Percentiles rank a stretch among this genome's conserved stretches.
Evolutionary conservation across 2,329 filamentous ascomycete species (phyloP).

Genomic region (Periconia sp.): DNA sequence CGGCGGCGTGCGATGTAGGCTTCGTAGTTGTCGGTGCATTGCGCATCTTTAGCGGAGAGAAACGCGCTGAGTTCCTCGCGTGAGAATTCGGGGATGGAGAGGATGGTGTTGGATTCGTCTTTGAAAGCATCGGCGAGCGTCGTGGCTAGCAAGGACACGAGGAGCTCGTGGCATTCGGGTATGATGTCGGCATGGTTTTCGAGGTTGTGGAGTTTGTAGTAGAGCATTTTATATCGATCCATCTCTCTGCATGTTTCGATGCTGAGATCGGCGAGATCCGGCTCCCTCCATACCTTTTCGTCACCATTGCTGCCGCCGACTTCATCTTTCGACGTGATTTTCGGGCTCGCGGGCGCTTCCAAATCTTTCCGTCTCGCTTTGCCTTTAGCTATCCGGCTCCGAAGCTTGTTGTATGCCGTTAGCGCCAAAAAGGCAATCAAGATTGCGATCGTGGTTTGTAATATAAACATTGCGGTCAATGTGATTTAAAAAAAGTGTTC

Average conservation of each 20-base stretch:
- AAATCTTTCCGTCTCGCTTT: conserved; percentile 16
- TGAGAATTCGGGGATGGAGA: conserved; percentile 36
- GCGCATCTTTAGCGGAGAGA: conserved; percentile 33
- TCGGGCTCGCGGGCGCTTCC: no score
- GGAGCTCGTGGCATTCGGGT: conserved; percentile 32
- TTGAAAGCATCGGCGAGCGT: conserved; percentile 26
- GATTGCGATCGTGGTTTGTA: conserved; percentile 23
- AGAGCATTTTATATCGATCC: conserved; percentile 35
- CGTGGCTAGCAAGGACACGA: conserved; percentile 41
- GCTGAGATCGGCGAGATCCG: neutral
- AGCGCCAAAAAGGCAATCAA: conserved; percentile 21
- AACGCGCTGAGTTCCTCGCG: conserved; percentile 26
- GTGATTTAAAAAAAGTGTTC: neutral
- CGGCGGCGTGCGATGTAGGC: conserved; percentile 39
- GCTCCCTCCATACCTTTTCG: neutral
- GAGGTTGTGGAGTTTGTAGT: conserved; percentile 47
- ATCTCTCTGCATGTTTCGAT: conserved; percentile 4
- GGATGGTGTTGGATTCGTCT: conserved; percentile 23
- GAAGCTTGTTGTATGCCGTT: conserved; percentile 17
- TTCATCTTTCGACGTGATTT: no score
- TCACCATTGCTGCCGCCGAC: conserved; percentile 8
- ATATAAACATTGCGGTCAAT: conserved; percentile 16
- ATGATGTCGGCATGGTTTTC: conserved; percentile 42
- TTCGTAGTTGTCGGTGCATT: conserved; percentile 35
- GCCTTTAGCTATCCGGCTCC: conserved; percentile 12